These are phyloP conservation scores for Gossypium herbaceum DNA, from an alignment of 345 rosid species.

Conservation along the genomic window DNA sequence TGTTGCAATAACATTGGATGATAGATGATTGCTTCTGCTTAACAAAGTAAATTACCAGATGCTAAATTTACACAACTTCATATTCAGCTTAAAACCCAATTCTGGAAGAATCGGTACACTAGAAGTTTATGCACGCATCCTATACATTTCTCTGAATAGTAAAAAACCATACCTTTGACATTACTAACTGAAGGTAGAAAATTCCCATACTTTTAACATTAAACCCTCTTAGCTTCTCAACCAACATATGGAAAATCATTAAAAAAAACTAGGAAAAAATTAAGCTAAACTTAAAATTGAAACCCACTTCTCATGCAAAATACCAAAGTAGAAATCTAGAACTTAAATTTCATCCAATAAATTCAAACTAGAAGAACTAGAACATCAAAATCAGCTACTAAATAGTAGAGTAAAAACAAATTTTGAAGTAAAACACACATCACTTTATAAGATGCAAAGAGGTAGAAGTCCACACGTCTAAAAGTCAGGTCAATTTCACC, in stretches of 20 bases:
- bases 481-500: neutral
- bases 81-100: neutral
- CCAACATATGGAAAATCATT: neutral
- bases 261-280: neutral
- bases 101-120: neutral
- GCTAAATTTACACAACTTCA: neutral
- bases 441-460: neutral
- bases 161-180: neutral
- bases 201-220: neutral
- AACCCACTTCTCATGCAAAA: neutral
- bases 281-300: neutral
- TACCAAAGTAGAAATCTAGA: neutral
- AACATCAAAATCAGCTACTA: neutral
- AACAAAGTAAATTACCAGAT: neutral
- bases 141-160: neutral
- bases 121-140: neutral
- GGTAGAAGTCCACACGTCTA: neutral
- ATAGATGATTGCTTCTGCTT: neutral
- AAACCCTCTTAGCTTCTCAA: neutral
- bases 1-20: neutral
- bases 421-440: neutral
- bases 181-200: slow-evolving; percentile 1
- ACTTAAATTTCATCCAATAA: neutral
- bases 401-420: neutral
- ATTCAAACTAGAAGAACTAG: neutral